A percentile compares a stretch with the other conserved stretches of the same genome.
phyloP scores from a whole-genome alignment of 257 asterid species.

The Solanum dulcamara region DNA sequence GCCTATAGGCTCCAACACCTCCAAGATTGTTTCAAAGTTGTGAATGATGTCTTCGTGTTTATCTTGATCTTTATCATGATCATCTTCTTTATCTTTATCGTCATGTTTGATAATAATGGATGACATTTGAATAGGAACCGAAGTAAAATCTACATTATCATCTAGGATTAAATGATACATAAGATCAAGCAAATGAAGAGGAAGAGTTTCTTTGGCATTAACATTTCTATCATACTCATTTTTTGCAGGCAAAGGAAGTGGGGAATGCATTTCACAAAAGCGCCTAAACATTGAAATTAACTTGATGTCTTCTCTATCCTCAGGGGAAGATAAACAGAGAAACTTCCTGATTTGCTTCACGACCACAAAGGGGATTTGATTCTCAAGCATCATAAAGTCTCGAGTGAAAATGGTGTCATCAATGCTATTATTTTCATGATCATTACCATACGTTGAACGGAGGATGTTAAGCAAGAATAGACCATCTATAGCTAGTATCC shows the following conservation, averaged over 20 bases:
- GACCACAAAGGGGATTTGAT: slow-evolving; percentile 23
- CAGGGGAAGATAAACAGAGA: neutral
- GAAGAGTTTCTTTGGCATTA: neutral
- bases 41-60: neutral
- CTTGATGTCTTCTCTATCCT: neutral
- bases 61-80: neutral
- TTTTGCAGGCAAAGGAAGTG: slow-evolving; percentile 3
- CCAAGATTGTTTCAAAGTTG: slow-evolving; percentile 5
- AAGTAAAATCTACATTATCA: neutral
- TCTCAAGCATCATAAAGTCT: slow-evolving; percentile 31
- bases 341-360: slow-evolving; percentile 5
- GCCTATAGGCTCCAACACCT: neutral
- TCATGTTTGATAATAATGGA: neutral
- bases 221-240: neutral
- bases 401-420: slow-evolving; percentile 6
- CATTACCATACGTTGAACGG: neutral
- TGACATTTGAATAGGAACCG: neutral
- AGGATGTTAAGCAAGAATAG: slow-evolving; percentile 16
- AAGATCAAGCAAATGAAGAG: slow-evolving; percentile 20
- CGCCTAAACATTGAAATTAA: slow-evolving; percentile 2
- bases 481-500: slow-evolving; percentile 33
- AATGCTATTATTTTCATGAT: neutral
- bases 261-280: slow-evolving; percentile 5
- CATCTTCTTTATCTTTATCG: neutral
- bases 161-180: slow-evolving; percentile 20